Evolutionary conservation across 352 stramenopile species (phyloP), one percentile per base, ranked within the genome.

Genomic region (Elongisporangium senticosum): DNA sequence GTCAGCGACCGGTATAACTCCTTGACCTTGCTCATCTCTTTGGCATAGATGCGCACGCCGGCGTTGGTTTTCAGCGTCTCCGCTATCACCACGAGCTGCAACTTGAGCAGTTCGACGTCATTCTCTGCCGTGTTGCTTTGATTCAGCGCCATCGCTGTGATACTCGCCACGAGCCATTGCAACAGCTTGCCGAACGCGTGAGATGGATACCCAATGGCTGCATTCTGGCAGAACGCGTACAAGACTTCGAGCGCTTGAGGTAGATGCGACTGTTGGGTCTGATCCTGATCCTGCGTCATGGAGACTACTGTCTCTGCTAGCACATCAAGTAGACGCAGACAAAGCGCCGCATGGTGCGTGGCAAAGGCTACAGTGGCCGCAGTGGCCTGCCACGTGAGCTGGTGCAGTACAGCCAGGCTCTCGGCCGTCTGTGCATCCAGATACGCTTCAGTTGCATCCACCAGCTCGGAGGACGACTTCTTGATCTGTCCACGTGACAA

Each of bases 1-100:
- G 79, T 90, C 55, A 94, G 72, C 47, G 79, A 81, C 17, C 84
- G 82, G 55, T 92, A 91, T 23, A 91, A 80, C 39, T 90, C 82
- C 61, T 92, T 94, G 60, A 89, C 72, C 26, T 78, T 79, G 52
- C 79, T 86, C 64, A 87, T 83, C 59, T 94, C 84, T 40, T 90
- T 90, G 55, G 71, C 66, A 56, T 87, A 94, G 20, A 92, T 83
- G 19, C 77, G 75, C 24, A 92, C 80, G 8, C 84, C 84, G 19
- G 84, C 78, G 51, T 89, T 92, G 15, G 63, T 63, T 43, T 86
- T 81, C 59, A 91, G 67, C 71, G 87, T 72, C 58, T 89, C 79
- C 2, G 79, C 71, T 23, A 92, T 50, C 37, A 85, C 72, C 33
- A 91, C 56, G 50, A 94, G 74, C 59, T 90, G 72, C 53, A 91